Evolutionary conservation across 2,329 filamentous ascomycete genomes (phyloP).

Genomic region (Aspergillus bombycis): DNA sequence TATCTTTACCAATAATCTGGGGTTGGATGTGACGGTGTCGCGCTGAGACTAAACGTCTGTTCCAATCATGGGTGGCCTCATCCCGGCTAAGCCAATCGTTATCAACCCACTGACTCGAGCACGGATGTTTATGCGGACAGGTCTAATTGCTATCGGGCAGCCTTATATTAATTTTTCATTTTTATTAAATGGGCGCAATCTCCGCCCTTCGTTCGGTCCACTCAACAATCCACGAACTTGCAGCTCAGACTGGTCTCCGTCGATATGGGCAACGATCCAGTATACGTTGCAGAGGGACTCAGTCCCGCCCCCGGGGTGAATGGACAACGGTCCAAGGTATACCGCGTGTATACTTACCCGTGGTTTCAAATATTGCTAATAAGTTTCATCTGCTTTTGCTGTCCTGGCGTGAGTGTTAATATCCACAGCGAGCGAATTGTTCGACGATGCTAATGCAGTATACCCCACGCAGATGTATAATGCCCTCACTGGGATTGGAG

Average conservation of each 20-base stretch:
- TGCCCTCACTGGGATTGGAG: constrained; percentile 50
- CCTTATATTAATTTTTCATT: not conserved
- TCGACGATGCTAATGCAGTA: not conserved
- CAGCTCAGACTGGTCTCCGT: not conserved
- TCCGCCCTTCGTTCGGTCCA: not conserved
- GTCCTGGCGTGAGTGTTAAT: constrained; percentile 36
- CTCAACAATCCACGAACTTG: not conserved
- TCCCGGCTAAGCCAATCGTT: not conserved
- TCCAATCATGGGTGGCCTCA: not conserved
- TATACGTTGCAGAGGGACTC: not conserved
- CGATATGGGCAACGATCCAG: not conserved
- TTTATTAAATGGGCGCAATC: not conserved
- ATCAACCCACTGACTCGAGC: not conserved
- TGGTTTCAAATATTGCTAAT: constrained; percentile 56
- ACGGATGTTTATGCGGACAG: not conserved
- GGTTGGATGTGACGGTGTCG: not conserved
- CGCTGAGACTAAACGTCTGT: not conserved
- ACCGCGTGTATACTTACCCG: constrained; percentile 31
- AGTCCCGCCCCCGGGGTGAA: not conserved
- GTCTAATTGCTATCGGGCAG: not conserved
- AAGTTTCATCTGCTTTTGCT: constrained; percentile 55
- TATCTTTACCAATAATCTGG: not conserved
- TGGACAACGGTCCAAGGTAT: not conserved
- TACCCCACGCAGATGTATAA: constrained; percentile 51
- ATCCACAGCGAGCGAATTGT: no score